Evolutionary conservation across 345 rosid species (phyloP), one percentile per base, ranked within the genome.

Genomic region (Bruguiera parviflora): DNA sequence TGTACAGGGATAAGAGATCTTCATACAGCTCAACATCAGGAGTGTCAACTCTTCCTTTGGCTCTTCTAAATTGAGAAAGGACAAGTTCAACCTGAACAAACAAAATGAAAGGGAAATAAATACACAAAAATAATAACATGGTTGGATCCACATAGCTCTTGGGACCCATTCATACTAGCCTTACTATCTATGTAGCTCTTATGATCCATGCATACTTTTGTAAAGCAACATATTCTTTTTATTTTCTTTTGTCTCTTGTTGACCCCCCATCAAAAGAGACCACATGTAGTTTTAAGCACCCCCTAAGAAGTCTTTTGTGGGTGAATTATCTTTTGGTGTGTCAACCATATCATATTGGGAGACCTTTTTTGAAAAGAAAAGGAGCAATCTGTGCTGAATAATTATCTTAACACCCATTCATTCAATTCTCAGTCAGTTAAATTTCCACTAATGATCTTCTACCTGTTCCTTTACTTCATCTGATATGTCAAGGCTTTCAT

Each of bases 401-500:
- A 52, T 68, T 33, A 61, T 57, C 61, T 21, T 49, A 18, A 37
- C 57, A 94, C 97, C 96, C 86, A 96, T 70, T 94, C 97, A 67
- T 89, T 94, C 67, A 94, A 58, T 56, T 67, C 67, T 35, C 13
- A 15, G 43, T 16, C 39, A 57, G 11, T 25, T 57, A 35, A 27
- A 32, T 61, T 13, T 13, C 58, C 2, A 0, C 58, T 4, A 18
- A 22, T 28, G 58, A 59, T 58, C 37, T 28, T 67, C 15, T 77
- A 95, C 99, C 96, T 90, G 99, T 71, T 95, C 99, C 72, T 89
- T 95, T 67, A 95, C 97, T 90, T 95, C 99, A 79, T 92, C 97
- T 5, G 97, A 90, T 70, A 95, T 92, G 69, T 90, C 97, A 19
- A 95, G 92, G 64, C 79, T 82, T 66, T 92, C 89, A 64, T 47